These are phyloP conservation scores for Malus hybrid DNA, from an alignment of 331 rosid species.

Conservation along the genomic window DNA sequence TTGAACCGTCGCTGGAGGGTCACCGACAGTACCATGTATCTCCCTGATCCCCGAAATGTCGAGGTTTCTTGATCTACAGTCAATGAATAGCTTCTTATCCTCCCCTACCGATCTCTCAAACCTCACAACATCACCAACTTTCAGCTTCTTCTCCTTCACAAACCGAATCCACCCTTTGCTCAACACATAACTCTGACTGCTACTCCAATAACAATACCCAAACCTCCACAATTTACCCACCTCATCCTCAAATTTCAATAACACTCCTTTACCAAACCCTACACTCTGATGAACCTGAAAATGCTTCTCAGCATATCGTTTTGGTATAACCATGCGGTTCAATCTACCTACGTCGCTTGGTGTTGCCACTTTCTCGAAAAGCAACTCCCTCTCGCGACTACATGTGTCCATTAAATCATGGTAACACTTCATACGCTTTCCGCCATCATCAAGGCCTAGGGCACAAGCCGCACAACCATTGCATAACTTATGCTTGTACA, in stretches of 20 bases:
- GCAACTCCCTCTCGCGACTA: not conserved
- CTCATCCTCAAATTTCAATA: constrained; percentile 13
- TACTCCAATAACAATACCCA: constrained; percentile 26
- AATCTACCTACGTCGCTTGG: constrained; percentile 8
- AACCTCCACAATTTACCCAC: constrained; percentile 25
- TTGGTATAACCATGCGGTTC: too few species aligned
- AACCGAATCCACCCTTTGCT: constrained; percentile 26
- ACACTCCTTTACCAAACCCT: constrained; percentile 1
- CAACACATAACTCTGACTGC: constrained; percentile 26
- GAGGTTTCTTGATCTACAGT: not conserved
- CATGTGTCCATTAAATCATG: not conserved
- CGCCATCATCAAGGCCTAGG: not conserved
- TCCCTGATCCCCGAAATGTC: not conserved
- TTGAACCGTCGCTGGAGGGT: not conserved
- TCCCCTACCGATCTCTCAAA: constrained; percentile 9
- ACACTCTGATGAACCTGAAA: not conserved
- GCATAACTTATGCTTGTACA: not conserved
- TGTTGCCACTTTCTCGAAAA: constrained; percentile 26
- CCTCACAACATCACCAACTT: constrained; percentile 16
- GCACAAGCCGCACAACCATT: not conserved
- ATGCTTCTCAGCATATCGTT: too few species aligned
- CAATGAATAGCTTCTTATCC: constrained; percentile 14
- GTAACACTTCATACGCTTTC: not conserved
- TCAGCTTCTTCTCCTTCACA: constrained; percentile 27
- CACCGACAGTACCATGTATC: not conserved